Evolutionary conservation across 1,284 basidiomycete genomes (phyloP).

Genomic region (Boletus mariae): DNA sequence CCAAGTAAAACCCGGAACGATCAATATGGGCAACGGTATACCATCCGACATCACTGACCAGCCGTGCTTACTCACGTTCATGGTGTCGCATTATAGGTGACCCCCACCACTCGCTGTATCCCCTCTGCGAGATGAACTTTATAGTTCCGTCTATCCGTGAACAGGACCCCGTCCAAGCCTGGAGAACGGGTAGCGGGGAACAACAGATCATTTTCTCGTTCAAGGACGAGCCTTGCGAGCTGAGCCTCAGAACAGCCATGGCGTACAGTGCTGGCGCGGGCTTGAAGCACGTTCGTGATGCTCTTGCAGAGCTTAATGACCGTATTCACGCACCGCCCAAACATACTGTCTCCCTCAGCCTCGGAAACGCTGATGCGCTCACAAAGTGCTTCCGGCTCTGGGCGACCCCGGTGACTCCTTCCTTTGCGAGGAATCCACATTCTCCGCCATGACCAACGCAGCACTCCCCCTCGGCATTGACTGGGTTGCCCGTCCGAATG

Average conservation of each 20-base stretch:
- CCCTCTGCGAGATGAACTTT: slow-evolving; percentile 30
- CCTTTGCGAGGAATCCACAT: slow-evolving; percentile 49
- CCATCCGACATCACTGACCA: not conserved
- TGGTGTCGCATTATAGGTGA: slow-evolving; percentile 18
- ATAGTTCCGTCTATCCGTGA: slow-evolving; percentile 28
- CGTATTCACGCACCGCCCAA: slow-evolving; percentile 32
- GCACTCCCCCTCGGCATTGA: slow-evolving; percentile 40
- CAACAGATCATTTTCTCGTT: slow-evolving; percentile 27
- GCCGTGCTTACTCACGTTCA: slow-evolving; percentile 2
- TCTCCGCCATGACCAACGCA: slow-evolving; percentile 40
- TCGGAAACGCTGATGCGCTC: slow-evolving; percentile 36
- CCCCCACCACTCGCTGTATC: slow-evolving; percentile 30
- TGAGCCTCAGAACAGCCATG: slow-evolving; percentile 31
- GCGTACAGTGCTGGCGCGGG: slow-evolving; percentile 29
- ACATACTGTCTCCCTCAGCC: slow-evolving; percentile 32
- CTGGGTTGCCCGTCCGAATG: slow-evolving; percentile 48
- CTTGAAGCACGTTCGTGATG: slow-evolving; percentile 29
- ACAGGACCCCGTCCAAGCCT: slow-evolving; percentile 28
- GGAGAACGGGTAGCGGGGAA: slow-evolving; percentile 25
- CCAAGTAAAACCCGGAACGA: slow-evolving; percentile 34
- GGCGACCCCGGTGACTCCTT: slow-evolving; percentile 53
- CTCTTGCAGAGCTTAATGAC: slow-evolving; percentile 30
- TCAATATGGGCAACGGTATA: slow-evolving; percentile 34
- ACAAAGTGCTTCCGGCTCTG: slow-evolving; percentile 40
- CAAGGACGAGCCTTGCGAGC: slow-evolving; percentile 26